phyloP scores from a whole-genome alignment of 148 eudicot genomes.

The Bassia scoparia region DNA sequence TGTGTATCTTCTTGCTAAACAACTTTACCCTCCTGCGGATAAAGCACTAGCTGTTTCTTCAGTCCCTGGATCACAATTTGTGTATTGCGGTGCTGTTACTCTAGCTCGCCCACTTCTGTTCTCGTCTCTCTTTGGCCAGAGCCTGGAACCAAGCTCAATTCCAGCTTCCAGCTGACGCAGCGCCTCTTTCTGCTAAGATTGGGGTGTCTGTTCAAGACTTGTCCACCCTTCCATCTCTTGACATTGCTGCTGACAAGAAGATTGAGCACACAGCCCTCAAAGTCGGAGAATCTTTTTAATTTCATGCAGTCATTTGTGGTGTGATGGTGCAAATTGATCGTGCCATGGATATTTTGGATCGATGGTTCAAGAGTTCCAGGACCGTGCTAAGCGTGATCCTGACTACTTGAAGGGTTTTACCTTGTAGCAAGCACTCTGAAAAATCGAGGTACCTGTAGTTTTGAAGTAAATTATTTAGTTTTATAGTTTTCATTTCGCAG shows the following conservation, averaged over 20 bases:
- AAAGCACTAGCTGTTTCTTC: conserved; percentile 94
- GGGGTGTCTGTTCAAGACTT: conserved; percentile 88
- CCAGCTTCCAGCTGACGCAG: conserved; percentile 57
- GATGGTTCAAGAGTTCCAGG: conserved; percentile 98
- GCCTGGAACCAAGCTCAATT: conserved; percentile 47
- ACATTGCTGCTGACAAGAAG: conserved; percentile 69
- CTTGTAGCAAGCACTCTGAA: conserved; percentile 37
- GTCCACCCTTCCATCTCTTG: conserved; percentile 61
- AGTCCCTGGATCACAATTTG: conserved; percentile 87
- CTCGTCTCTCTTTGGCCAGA: conserved; percentile 82
- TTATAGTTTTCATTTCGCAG: not conserved
- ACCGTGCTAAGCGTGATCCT: conserved; percentile 87
- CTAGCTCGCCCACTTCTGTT: conserved; percentile 81
- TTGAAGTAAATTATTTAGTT: not conserved
- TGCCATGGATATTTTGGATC: conserved; percentile 93
- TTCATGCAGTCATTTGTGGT: conserved; percentile 98
- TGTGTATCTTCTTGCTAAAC: conserved; percentile 87
- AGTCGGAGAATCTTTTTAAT: conserved; percentile 91
- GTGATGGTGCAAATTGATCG: conserved; percentile 77
- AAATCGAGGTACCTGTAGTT: conserved; percentile 19
- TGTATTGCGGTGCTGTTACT: conserved; percentile 89
- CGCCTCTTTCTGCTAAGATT: conserved; percentile 74
- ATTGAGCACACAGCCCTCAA: conserved; percentile 77
- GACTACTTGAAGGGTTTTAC: conserved; percentile 86
- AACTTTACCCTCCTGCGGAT: conserved; percentile 77